Percentiles rank a stretch among this genome's conserved stretches.
These are phyloP conservation scores for Tripterygium wilfordii DNA, from an alignment of 177 flowering plant genomes.

Conservation along the genomic window DNA sequence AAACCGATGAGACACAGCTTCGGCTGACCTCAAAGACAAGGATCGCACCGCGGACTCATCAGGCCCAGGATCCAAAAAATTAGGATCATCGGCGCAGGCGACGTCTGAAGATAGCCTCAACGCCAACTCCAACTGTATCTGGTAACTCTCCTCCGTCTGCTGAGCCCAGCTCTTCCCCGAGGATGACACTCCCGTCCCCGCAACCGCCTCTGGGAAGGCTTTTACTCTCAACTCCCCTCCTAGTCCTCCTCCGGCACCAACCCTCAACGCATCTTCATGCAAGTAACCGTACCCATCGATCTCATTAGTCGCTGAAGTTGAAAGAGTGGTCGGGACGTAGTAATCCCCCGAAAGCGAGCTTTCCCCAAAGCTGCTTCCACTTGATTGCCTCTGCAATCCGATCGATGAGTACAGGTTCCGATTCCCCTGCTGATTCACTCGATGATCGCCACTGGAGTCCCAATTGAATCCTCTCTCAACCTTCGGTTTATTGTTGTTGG, in stretches of 20 bases:
- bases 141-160: constrained; percentile 99
- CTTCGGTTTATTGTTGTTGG: constrained; percentile 20
- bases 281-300: constrained; percentile 29
- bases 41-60: constrained; percentile 48
- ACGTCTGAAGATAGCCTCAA: constrained; percentile 81
- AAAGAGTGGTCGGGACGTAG: constrained; percentile 45
- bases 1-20: constrained; percentile 78
- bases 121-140: constrained; percentile 87
- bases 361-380: constrained; percentile 93
- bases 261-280: constrained; percentile 38
- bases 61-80: constrained; percentile 71
- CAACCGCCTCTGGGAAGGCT: too few relatives aligned
- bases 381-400: constrained; percentile 79
- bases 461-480: constrained; percentile 46
- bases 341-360: constrained; percentile 87
- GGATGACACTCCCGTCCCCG: constrained; percentile 28
- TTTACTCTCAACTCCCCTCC: too few relatives aligned
- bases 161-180: constrained; percentile 92
- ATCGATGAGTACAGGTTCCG: constrained; percentile 35
- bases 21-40: constrained; percentile 35
- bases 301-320: constrained; percentile 38
- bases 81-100: constrained; percentile 87
- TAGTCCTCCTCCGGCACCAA: too few relatives aligned
- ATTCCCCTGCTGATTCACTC: constrained; percentile 25
- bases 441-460: constrained; percentile 39